A percentile compares a stretch with the other conserved stretches of the same genome.
These are phyloP conservation scores for Vanrija sp. DNA, from an alignment of 1,284 basidiomycete species.

Conservation along the genomic window DNA sequence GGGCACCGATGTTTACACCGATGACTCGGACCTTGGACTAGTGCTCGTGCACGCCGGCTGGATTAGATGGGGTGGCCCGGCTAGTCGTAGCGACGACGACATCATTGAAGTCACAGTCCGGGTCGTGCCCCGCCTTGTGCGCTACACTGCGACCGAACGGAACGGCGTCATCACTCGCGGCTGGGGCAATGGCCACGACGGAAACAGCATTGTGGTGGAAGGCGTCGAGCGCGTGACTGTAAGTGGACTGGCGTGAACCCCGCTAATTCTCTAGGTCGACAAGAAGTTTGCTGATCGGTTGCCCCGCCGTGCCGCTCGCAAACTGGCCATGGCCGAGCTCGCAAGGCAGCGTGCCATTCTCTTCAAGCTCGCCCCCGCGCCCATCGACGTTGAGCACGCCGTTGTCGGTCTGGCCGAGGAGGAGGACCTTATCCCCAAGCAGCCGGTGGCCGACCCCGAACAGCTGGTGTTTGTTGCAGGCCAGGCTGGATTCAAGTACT, in stretches of 20 bases:
- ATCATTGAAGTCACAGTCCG: slow-evolving; percentile 51
- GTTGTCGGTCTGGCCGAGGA: slow-evolving; percentile 19
- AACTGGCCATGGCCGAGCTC: slow-evolving; percentile 21
- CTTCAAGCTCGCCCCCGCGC: not conserved
- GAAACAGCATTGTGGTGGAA: slow-evolving; percentile 54
- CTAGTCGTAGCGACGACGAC: slow-evolving; percentile 27
- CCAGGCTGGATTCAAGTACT: slow-evolving; percentile 17
- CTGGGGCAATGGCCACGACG: slow-evolving; percentile 59
- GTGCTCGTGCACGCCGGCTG: slow-evolving; percentile 56
- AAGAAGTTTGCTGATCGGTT: slow-evolving; percentile 15
- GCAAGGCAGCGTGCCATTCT: slow-evolving; percentile 4
- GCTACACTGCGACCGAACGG: slow-evolving; percentile 53
- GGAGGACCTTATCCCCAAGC: not conserved
- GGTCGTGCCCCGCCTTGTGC: slow-evolving; percentile 53
- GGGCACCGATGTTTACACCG: slow-evolving; percentile 60
- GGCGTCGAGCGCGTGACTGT: slow-evolving; percentile 50
- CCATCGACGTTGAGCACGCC: slow-evolving; percentile 1
- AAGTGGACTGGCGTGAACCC: slow-evolving; percentile 18
- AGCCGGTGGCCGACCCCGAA: not conserved
- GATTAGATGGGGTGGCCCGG: slow-evolving; percentile 43
- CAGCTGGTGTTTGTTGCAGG: slow-evolving; percentile 6
- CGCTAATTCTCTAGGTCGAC: slow-evolving; percentile 14
- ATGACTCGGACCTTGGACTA: slow-evolving; percentile 56
- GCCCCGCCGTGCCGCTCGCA: slow-evolving; percentile 14
- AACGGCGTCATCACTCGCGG: slow-evolving; percentile 52